Base-by-base conservation (phyloP, 2,329 filamentous ascomycete species). In the Diaporthe helianthi region DNA sequence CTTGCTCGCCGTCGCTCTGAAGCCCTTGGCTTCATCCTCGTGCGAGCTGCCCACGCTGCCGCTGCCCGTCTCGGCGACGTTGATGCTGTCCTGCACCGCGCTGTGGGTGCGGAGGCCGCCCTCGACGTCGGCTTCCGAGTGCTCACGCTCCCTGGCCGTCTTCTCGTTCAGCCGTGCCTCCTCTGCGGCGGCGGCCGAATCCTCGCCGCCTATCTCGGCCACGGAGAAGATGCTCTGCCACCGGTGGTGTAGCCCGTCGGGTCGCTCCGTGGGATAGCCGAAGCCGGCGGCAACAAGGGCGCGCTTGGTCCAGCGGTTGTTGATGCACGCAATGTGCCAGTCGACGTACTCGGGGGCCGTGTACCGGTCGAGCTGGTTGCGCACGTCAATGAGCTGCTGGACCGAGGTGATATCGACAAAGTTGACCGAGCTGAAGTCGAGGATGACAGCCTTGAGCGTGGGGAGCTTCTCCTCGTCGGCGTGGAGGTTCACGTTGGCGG, bases 191-290 rank as follows among this genome's bases (percentile, higher is more conserved):
- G 91, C 91, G 0, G 92, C 92, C 5, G 90, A 93, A 65, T 89
- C 81, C 5, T 84, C 82, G 24, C 93, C 91, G 71, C 93, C 78
- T 72, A 97, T 89, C 76, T 97, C 93, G 2, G 95, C 93, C 26
- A 98, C 93, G 76, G 89, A 94, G 84, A 97, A 98, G 73, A 98
- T 94, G n/a, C 94, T 93, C 78, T 93, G 94, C 95, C 94, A 98
- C 70, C 92, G 87, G 72, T 88, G 85, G 74, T 87, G 86, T 8
- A 84, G 79, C 1, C 82, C 84, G 69, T 83, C 85, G 67, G 80
- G 82, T 8, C 78, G 79, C 17, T 83, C 83, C 0, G 89, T 88
- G 2, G 93, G 94, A 77, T 92, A 94, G 1, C 95, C 95, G 76
- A 98, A 98, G 15, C 95, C 95, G 29, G 92, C 95, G 2, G 92